Evolutionary conservation across 768 basidiomycete genomes (phyloP), one percentile per base, ranked within the genome.

Genomic region (Leccinellum rugosiceps): DNA sequence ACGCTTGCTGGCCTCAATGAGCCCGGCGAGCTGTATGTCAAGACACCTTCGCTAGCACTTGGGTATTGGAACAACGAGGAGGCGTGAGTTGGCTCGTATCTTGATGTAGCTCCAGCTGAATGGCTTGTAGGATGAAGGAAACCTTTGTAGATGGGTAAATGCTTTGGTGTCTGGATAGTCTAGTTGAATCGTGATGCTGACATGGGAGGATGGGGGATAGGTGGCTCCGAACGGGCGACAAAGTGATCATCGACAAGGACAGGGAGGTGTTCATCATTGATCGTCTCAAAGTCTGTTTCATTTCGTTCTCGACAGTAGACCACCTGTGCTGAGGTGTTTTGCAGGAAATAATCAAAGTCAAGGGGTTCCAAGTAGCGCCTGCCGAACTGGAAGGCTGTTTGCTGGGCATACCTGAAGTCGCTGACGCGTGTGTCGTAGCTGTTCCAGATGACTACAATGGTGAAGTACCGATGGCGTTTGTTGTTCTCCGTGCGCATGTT

Each of bases 351-450:
- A 72, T 88, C 65, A 88, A 89, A 74, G 83, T 86, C 35, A 78
- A 73, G 64, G 88, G 88, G 4, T 86, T 86, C 66, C 87, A 90
- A 65, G 87, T 90, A 1, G 85, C 88, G 2, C 88, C 87, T 2
- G 86, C 88, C 3, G 87, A 88, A 60, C 74, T 88, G 7, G 87
- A 88, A 63, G 87, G 81, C n/a, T 84, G 84, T 57, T 63, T 86
- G n/a, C 67, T 86, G 23, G 78, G 75, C 13, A 83, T 88, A 60
- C 70, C 78, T 0, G 85, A 86, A 61, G 80, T 88, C 23, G 75
- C 76, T 3, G 81, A 86, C 44, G 76, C 76, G 2, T 87, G 87
- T 59, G 86, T 90, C 1, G 81, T 90, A 17, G 82, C 85, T 1
- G 65, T 85, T 31, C 82, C 80, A 6, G 84, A 90, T 63, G 87